These are phyloP conservation scores for Cytospora paraplurivora DNA, from an alignment of 2,329 filamentous ascomycete genomes.

Conservation along the genomic window DNA sequence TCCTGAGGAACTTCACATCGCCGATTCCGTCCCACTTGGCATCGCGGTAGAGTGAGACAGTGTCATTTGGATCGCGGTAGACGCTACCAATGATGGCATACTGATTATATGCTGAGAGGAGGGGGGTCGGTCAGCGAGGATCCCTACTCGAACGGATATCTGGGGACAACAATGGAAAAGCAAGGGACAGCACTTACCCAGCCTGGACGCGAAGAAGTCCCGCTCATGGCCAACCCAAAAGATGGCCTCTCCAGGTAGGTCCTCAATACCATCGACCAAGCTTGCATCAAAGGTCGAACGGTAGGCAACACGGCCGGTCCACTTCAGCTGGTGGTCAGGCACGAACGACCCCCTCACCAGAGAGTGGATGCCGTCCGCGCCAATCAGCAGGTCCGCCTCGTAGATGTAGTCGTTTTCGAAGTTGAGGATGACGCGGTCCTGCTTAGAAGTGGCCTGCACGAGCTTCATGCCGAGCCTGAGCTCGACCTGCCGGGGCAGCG, in stretches of 20 bases:
- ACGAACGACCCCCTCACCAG: conserved; percentile 6
- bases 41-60: conserved; percentile 30
- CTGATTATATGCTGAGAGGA: conserved; percentile 34
- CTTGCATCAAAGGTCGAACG: conserved; percentile 40
- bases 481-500: conserved; percentile 38
- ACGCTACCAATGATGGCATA: conserved; percentile 39
- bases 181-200: background rate
- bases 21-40: conserved; percentile 36
- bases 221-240: conserved; percentile 35
- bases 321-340: conserved; percentile 35
- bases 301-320: conserved; percentile 43
- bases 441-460: conserved; percentile 24
- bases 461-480: conserved; percentile 36
- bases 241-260: conserved; percentile 40
- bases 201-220: conserved; percentile 7
- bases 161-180: no score
- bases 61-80: conserved; percentile 34
- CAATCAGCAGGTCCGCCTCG: conserved; percentile 17
- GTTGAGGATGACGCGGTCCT: conserved; percentile 28
- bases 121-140: background rate
- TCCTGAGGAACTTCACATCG: conserved; percentile 35
- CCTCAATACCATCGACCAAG: conserved; percentile 37
- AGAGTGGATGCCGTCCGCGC: conserved; percentile 19
- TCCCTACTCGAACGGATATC: background rate
- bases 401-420: conserved; percentile 6